These are phyloP conservation scores for Casuarina glauca DNA, from an alignment of 306 rosid genomes.

Conservation along the genomic window DNA sequence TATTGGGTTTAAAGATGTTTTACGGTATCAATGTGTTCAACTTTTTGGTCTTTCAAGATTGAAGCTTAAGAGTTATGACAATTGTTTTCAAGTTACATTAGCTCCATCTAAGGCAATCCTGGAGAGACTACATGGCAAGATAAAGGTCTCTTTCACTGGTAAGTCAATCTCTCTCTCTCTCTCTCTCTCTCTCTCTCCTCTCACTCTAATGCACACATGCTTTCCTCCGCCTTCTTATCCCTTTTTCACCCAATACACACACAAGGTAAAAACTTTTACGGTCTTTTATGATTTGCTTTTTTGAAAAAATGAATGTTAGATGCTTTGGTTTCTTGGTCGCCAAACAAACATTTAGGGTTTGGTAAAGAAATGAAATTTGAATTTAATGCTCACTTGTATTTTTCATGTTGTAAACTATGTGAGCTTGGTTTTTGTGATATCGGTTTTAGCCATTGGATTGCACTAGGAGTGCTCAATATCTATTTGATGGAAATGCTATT, in stretches of 20 bases:
- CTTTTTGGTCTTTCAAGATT: constrained; percentile 62
- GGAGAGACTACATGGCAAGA: constrained; percentile 51
- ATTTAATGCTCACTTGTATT: not conserved
- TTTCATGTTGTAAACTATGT: not conserved
- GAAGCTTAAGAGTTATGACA: constrained; percentile 62
- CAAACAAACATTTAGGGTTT: not conserved
- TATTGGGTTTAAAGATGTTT: constrained; percentile 26
- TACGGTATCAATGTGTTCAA: constrained; percentile 56
- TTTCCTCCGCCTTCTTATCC: too few species aligned
- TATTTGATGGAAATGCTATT: not conserved
- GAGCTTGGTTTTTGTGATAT: not conserved
- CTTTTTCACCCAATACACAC: not conserved
- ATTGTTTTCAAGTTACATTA: constrained; percentile 48
- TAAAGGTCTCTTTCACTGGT: constrained; percentile 72
- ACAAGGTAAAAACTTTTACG: not conserved
- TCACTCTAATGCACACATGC: constrained; percentile 1
- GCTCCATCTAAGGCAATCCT: constrained; percentile 58
- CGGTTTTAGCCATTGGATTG: not conserved
- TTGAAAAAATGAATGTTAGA: not conserved
- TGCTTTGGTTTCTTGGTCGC: not conserved
- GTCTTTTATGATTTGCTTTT: not conserved
- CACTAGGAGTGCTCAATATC: not conserved
- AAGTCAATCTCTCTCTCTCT: constrained; percentile 15
- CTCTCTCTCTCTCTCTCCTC: constrained; percentile 1
- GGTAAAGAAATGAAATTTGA: too few species aligned